Evolutionary conservation across 257 asterid genomes (phyloP).

Genomic region (Apocynum venetum): DNA sequence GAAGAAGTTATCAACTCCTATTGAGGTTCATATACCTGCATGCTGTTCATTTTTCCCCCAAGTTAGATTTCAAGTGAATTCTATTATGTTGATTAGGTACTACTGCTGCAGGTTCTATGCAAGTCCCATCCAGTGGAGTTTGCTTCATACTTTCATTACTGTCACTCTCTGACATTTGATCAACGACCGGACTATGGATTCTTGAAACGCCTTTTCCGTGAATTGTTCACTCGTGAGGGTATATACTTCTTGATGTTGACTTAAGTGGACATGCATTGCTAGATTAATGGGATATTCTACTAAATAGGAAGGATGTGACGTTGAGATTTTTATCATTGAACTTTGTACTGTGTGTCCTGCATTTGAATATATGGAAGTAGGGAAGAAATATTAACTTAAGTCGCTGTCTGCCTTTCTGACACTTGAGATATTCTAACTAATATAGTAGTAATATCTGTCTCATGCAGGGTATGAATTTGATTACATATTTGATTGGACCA

Average conservation of each 20-base stretch:
- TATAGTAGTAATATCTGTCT: conserved; percentile 19
- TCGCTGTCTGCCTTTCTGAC: neutral
- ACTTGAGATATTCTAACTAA: neutral
- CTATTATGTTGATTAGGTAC: neutral
- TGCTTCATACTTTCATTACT: conserved; percentile 41
- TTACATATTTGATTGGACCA: conserved; percentile 95
- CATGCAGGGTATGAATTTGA: conserved; percentile 82
- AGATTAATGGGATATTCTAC: neutral
- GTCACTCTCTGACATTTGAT: conserved; percentile 39
- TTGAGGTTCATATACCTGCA: conserved; percentile 27
- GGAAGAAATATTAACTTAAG: neutral
- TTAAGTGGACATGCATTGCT: conserved; percentile 2
- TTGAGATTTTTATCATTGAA: neutral
- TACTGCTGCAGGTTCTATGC: conserved; percentile 30
- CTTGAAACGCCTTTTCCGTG: conserved; percentile 39
- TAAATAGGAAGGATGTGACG: neutral
- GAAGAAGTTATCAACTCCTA: conserved; percentile 40
- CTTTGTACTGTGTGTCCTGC: neutral
- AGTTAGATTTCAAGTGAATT: neutral
- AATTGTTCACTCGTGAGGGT: conserved; percentile 34
- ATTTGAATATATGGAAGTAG: neutral
- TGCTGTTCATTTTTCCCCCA: neutral
- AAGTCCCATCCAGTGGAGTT: conserved; percentile 40
- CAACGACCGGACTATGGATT: conserved; percentile 41
- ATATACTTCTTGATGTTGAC: neutral